phyloP scores from a whole-genome alignment of 352 stramenopile genomes.

The Pythium guiyangense region DNA sequence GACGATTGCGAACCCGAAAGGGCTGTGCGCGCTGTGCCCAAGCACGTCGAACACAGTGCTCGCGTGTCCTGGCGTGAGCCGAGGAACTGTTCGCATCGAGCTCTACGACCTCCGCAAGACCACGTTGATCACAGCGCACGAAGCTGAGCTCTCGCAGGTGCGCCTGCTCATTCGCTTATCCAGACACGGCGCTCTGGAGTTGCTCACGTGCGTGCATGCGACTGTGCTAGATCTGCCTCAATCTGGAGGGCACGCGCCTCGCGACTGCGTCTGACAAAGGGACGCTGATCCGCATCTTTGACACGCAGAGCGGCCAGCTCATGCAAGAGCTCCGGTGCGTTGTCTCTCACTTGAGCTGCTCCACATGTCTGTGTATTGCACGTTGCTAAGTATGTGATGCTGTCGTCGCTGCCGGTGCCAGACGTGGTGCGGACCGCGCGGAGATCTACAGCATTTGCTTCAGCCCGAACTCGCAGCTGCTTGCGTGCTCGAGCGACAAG shows the following conservation, averaged over 20 bases:
- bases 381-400: neutral
- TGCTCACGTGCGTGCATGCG: neutral
- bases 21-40: slow-evolving; percentile 92
- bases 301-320: slow-evolving; percentile 92
- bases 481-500: slow-evolving; percentile 97
- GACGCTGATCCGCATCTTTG: slow-evolving; percentile 97
- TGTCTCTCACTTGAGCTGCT: neutral
- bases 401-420: slow-evolving; percentile 13
- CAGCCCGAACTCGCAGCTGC: slow-evolving; percentile 89
- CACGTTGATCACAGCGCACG: slow-evolving; percentile 95
- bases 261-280: slow-evolving; percentile 96
- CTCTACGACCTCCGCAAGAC: slow-evolving; percentile 95
- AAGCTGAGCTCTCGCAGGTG: slow-evolving; percentile 90
- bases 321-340: slow-evolving; percentile 81
- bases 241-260: slow-evolving; percentile 92
- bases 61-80: slow-evolving; percentile 91
- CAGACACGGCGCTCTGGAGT: too few species aligned
- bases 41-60: slow-evolving; percentile 94
- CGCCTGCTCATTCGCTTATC: neutral
- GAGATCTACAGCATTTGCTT: slow-evolving; percentile 98
- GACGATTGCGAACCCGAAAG: slow-evolving; percentile 96
- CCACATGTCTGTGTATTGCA: neutral
- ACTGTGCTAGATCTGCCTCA: slow-evolving; percentile 81
- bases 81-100: slow-evolving; percentile 93
- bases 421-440: slow-evolving; percentile 93